Evolutionary conservation across 257 asterid species (phyloP).

Genomic region (Lycium barbarum): DNA sequence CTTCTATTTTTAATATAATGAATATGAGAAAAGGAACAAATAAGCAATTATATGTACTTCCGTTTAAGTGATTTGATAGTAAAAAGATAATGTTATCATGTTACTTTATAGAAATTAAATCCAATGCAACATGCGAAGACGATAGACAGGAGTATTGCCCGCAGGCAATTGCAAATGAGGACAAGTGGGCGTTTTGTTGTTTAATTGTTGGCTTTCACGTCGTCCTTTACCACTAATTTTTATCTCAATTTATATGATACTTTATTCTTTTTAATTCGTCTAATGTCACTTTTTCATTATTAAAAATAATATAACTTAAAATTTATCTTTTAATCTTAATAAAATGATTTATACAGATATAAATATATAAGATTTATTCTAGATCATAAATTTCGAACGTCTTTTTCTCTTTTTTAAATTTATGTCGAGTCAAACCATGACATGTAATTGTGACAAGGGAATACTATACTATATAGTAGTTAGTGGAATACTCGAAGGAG

Average conservation of each 20-base stretch:
- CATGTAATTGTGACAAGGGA: not conserved
- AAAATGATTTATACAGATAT: not conserved
- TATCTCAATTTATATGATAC: no score
- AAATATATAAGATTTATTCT: not conserved
- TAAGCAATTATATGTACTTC: no score
- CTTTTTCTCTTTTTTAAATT: no score
- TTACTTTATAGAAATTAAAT: no score
- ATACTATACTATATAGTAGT: not conserved
- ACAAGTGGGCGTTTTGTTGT: not conserved
- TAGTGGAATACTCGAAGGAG: not conserved
- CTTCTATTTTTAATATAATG: no score
- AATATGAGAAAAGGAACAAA: no score
- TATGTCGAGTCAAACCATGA: not conserved
- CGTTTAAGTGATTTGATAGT: no score
- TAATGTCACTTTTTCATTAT: not conserved
- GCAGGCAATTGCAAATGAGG: not conserved
- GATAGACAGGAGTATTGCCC: not conserved
- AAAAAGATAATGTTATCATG: no score
- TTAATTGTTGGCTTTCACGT: not conserved
- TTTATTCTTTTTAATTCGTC: no score
- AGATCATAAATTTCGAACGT: not conserved
- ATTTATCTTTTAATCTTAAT: not conserved
- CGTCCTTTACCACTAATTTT: not conserved
- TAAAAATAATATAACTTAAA: no score
- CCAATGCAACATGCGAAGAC: no score